Percentiles rank a stretch among this genome's conserved stretches.
These are phyloP conservation scores for Prunus mira DNA, from an alignment of 306 rosid species.

Conservation along the genomic window DNA sequence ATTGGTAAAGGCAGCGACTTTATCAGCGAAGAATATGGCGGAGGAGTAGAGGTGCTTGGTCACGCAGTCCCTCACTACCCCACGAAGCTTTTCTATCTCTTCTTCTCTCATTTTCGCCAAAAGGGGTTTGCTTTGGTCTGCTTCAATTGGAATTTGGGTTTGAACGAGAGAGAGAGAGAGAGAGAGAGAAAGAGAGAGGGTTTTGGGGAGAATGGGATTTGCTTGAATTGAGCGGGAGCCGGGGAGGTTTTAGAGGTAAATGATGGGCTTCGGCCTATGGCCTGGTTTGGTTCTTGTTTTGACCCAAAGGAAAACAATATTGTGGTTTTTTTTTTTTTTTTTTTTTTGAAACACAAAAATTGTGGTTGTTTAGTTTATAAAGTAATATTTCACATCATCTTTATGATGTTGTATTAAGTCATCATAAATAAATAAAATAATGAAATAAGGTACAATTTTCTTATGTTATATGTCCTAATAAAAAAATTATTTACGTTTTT, in stretches of 20 bases:
- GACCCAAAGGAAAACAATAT: neutral
- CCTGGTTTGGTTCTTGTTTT: neutral
- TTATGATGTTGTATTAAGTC: no score
- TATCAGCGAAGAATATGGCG: slow-evolving; percentile 94
- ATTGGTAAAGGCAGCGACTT: slow-evolving; percentile 79
- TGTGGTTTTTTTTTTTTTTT: no score
- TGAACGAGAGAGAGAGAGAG: neutral
- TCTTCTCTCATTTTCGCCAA: slow-evolving; percentile 61
- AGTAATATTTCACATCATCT: no score
- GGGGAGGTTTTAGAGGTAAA: neutral
- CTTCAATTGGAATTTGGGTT: neutral
- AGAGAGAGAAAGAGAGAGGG: neutral
- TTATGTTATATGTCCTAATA: no score
- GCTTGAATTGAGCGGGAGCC: slow-evolving; percentile 7
- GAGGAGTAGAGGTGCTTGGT: slow-evolving; percentile 93
- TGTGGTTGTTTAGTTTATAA: no score
- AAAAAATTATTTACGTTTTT: no score
- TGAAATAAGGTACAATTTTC: no score
- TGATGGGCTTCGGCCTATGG: neutral
- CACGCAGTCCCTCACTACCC: slow-evolving; percentile 87
- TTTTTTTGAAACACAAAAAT: no score
- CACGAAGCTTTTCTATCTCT: slow-evolving; percentile 88
- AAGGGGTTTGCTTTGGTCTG: slow-evolving; percentile 10
- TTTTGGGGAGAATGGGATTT: neutral
- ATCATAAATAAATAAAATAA: no score